Conservation (phyloP, 257 asterid species). For the Solanum corneliomulleri region DNA sequence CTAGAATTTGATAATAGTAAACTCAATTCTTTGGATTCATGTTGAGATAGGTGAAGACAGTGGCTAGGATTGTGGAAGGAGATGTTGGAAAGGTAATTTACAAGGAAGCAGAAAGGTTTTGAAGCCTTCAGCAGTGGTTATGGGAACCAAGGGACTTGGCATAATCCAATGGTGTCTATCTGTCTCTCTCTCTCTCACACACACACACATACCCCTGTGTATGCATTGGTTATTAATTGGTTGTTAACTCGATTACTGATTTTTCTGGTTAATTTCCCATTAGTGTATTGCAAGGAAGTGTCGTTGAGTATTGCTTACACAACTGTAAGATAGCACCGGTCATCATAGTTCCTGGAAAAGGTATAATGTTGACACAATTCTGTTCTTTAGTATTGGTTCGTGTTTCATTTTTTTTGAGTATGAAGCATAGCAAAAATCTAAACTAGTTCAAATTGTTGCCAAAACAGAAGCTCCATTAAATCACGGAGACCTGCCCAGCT, state of each 20-base stretch:
- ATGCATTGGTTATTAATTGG: not conserved
- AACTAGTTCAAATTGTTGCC: not conserved
- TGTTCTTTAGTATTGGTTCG: not conserved
- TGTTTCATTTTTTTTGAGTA: not conserved
- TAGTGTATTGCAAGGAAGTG: slow-evolving; percentile 37
- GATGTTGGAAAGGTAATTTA: slow-evolving; percentile 84
- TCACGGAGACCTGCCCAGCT: no score
- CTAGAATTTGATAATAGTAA: not conserved
- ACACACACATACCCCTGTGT: not conserved
- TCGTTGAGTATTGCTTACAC: slow-evolving; percentile 33
- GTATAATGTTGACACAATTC: not conserved
- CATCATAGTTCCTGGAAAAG: slow-evolving; percentile 30
- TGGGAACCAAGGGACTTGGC: slow-evolving; percentile 88
- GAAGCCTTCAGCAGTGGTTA: slow-evolving; percentile 79
- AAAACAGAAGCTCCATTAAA: slow-evolving; percentile 6
- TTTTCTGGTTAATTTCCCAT: not conserved
- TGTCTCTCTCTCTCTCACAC: not conserved
- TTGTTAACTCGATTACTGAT: not conserved
- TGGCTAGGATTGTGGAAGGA: slow-evolving; percentile 92
- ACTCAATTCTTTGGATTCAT: not conserved
- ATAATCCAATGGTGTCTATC: slow-evolving; percentile 47
- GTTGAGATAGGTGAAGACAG: slow-evolving; percentile 42
- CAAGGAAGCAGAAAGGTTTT: slow-evolving; percentile 77
- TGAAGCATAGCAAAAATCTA: not conserved
- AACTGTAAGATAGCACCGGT: slow-evolving; percentile 32